Evolutionary conservation across 2,329 filamentous ascomycete genomes (phyloP), one percentile per base, ranked within the genome.

Genomic region (Colletotrichum sp.): DNA sequence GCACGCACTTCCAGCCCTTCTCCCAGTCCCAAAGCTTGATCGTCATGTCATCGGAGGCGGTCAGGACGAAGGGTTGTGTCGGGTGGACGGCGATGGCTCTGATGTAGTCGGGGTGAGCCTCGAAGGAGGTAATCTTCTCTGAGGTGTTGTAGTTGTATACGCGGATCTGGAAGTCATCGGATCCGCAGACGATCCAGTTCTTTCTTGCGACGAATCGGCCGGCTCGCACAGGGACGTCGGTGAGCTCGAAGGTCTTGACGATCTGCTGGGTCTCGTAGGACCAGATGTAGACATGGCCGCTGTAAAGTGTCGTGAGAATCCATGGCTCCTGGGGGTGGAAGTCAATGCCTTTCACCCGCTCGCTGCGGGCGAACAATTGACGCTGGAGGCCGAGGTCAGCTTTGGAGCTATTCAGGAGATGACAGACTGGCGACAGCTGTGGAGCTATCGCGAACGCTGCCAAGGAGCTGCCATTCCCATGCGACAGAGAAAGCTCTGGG

Each of bases 11-110:
- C 97, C 97, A 99, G 80, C 93, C 93, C 86, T 97, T 98, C 81
- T 99, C 97, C 97, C 97, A 99, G 85, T 99, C 96, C 96, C 97
- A 99, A 67, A 98, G 90, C 90, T 97, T 98, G 84, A 98, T 98
- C 73, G 96, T 98, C 96, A 98, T 98, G 84, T 98, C 96, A 94
- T 98, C 96, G 78, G 95, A 97, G 78, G 97, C 97, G 71, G 97
- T 99, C 76, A 99, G 90, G 69, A 99, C 95, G 82, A 98, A 99
- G 2, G 97, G 96, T 83, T 98, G 96, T 60, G 96, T 96, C 8
- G 97, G 97, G 85, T 99, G 97, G 49, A 99, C 95, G 78, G 94
- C 95, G 80, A 99, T 98, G 67, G 97, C 96, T 81, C 97, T 95
- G 84, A 99, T 99, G 84, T 99, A 99, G 86, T 99, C 97, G 77